Conservation (phyloP, 2,329 filamentous ascomycete species). For the Trichoderma oligosporum region DNA sequence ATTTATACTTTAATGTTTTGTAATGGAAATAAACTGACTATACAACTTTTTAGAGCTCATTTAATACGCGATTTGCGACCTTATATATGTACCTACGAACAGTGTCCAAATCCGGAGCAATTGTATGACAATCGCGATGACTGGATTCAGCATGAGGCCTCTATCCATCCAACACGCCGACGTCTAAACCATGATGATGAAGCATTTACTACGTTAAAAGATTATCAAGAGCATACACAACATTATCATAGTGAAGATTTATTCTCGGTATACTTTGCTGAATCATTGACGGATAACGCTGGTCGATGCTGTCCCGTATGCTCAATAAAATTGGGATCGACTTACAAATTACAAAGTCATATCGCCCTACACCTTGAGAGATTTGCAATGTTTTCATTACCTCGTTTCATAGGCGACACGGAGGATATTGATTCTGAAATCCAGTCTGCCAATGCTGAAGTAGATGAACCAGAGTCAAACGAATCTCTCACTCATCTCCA, state of each 20-base stretch:
- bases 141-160: slow-evolving; percentile 12
- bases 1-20: background rate
- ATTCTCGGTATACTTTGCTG: background rate
- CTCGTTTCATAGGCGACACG: background rate
- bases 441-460: background rate
- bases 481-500: too few relatives aligned
- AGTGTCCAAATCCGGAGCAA: background rate
- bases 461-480: too few relatives aligned
- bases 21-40: background rate
- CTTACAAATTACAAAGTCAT: background rate
- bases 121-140: slow-evolving; percentile 9
- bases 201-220: background rate
- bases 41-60: background rate
- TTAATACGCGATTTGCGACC: slow-evolving; percentile 13
- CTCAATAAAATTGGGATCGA: background rate
- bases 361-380: slow-evolving; percentile 13
- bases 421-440: background rate
- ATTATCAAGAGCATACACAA: background rate
- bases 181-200: background rate
- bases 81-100: slow-evolving; percentile 11
- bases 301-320: slow-evolving; percentile 5
- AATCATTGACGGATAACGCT: background rate
- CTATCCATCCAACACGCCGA: background rate
- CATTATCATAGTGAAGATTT: background rate
- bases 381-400: slow-evolving; percentile 2